A percentile compares a stretch with the other conserved stretches of the same genome.
These are phyloP conservation scores for Aspergillus conjunctus DNA, from an alignment of 495 filamentous ascomycete species.

Conservation along the genomic window DNA sequence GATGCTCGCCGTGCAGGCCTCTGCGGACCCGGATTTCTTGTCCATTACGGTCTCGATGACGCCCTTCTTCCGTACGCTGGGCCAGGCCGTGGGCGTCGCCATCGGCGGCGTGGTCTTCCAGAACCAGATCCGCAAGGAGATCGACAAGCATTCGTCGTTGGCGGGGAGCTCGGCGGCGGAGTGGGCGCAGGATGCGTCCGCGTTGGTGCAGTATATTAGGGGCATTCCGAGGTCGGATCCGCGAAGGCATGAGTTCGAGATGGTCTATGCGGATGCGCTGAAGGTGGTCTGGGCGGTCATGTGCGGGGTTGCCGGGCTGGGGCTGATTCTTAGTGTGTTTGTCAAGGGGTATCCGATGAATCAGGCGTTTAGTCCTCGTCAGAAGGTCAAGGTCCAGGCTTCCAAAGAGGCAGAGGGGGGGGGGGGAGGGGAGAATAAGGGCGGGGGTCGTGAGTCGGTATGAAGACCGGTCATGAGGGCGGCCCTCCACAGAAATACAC, in stretches of 20 bases:
- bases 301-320: constrained; percentile 54
- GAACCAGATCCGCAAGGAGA: constrained; percentile 53
- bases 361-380: constrained; percentile 38
- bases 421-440: too few relatives aligned
- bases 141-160: constrained; percentile 45
- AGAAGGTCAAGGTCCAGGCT: neutral
- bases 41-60: constrained; percentile 53
- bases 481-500: too few relatives aligned
- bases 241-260: constrained; percentile 45
- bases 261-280: constrained; percentile 58
- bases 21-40: constrained; percentile 42
- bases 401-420: too few relatives aligned
- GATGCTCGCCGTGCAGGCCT: constrained; percentile 51
- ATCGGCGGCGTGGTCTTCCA: constrained; percentile 62
- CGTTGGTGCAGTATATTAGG: constrained; percentile 60
- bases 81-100: constrained; percentile 56
- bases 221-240: constrained; percentile 44
- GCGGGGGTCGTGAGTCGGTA: too few relatives aligned
- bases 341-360: constrained; percentile 56
- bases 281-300: constrained; percentile 58
- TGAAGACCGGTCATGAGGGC: too few relatives aligned
- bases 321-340: constrained; percentile 49
- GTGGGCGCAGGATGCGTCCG: constrained; percentile 59
- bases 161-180: constrained; percentile 41
- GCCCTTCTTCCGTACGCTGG: constrained; percentile 58